These are phyloP conservation scores for Chalaropsis thielavioides DNA, from an alignment of 2,329 filamentous ascomycete genomes.

Conservation along the genomic window DNA sequence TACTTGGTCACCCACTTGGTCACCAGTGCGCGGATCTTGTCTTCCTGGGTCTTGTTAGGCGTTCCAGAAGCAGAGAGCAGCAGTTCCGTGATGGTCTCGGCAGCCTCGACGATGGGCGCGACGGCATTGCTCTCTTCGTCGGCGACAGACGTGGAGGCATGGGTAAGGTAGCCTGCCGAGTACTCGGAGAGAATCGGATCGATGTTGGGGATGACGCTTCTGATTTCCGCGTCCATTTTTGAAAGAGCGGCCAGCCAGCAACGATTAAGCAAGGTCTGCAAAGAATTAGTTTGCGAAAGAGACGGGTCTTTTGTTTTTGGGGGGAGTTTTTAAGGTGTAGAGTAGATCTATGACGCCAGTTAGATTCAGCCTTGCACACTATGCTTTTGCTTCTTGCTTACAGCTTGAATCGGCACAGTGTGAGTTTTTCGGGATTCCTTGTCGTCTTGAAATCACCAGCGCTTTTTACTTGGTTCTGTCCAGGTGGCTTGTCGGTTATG, in stretches of 20 bases:
- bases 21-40: slow-evolving; percentile 68
- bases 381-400: not conserved
- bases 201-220: slow-evolving; percentile 68
- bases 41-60: slow-evolving; percentile 54
- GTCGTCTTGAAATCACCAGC: too few relatives aligned
- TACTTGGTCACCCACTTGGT: slow-evolving; percentile 80
- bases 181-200: slow-evolving; percentile 85
- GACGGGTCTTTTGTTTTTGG: not conserved
- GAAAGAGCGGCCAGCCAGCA: too few relatives aligned
- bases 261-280: not conserved
- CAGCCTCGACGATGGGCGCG: slow-evolving; percentile 73
- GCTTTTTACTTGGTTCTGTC: not conserved
- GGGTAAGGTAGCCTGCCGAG: slow-evolving; percentile 82
- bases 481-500: not conserved
- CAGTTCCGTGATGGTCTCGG: slow-evolving; percentile 69
- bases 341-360: not conserved
- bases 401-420: not conserved
- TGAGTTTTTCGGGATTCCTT: too few relatives aligned
- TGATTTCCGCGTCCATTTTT: slow-evolving; percentile 75
- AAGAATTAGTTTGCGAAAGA: not conserved
- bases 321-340: not conserved
- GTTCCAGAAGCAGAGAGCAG: slow-evolving; percentile 87
- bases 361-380: not conserved
- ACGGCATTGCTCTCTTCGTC: slow-evolving; percentile 56
- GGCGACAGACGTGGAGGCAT: slow-evolving; percentile 75